Conservation (phyloP, 306 rosid species). For the Carpinus viminea region DNA sequence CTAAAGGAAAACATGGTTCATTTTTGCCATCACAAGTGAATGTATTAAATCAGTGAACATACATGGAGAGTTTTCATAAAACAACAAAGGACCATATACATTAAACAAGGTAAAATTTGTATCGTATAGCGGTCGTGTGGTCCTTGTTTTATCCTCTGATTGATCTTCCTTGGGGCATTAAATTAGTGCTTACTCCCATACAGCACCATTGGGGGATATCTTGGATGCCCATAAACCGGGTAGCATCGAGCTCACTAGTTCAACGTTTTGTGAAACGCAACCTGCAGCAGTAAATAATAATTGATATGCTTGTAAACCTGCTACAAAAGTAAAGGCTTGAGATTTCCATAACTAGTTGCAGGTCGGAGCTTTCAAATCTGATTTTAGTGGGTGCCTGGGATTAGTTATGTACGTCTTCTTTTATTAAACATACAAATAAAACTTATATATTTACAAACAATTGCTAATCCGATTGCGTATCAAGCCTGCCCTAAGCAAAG, state of each 20-base stretch:
- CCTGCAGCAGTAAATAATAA: slow-evolving; percentile 51
- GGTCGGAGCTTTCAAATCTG: background rate
- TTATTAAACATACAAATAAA: background rate
- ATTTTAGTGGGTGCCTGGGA: background rate
- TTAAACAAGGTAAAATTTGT: background rate
- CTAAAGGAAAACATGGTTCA: background rate
- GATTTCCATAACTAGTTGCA: background rate
- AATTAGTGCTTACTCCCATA: background rate
- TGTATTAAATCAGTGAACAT: background rate
- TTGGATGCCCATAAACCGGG: background rate
- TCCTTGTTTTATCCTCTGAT: background rate
- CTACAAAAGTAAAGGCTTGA: background rate
- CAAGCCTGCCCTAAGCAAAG: background rate
- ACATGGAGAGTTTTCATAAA: background rate
- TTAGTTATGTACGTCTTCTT: background rate
- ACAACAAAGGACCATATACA: background rate
- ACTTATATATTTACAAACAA: background rate
- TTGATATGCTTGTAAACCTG: background rate
- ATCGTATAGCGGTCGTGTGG: background rate
- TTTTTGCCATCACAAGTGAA: background rate
- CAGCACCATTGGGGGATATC: background rate
- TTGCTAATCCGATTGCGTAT: background rate
- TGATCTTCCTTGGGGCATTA: background rate
- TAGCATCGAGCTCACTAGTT: slow-evolving; percentile 41
- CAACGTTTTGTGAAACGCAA: slow-evolving; percentile 84